These are phyloP conservation scores for Ascochyta koolunga DNA, from an alignment of 2,329 filamentous ascomycete species.

Conservation along the genomic window DNA sequence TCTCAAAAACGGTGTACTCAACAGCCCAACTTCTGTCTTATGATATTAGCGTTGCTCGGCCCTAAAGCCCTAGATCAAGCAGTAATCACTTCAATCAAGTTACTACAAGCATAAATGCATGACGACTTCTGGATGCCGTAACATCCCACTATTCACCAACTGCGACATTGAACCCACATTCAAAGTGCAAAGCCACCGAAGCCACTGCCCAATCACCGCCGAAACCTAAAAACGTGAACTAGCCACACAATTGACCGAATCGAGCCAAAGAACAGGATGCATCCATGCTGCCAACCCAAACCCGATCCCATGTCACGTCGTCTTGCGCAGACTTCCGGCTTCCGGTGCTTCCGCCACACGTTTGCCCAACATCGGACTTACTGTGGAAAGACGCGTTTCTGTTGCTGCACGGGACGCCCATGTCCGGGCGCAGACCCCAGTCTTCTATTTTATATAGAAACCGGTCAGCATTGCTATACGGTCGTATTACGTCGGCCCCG, in stretches of 20 bases:
- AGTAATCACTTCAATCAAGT: slow-evolving; percentile 51
- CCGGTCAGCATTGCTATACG: slow-evolving; percentile 65
- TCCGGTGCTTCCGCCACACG: slow-evolving; percentile 61
- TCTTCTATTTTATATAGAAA: too few species aligned
- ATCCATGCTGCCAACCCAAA: too few species aligned
- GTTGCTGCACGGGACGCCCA: slow-evolving; percentile 64
- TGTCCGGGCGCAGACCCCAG: too few species aligned
- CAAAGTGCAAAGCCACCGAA: slow-evolving; percentile 28
- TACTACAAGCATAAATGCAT: slow-evolving; percentile 58
- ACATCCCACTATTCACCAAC: slow-evolving; percentile 27
- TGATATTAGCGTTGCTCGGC: slow-evolving; percentile 65
- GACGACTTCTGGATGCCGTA: slow-evolving; percentile 11
- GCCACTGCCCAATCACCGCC: slow-evolving; percentile 32
- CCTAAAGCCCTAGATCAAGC: slow-evolving; percentile 56
- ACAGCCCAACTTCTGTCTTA: slow-evolving; percentile 57
- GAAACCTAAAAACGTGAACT: slow-evolving; percentile 57
- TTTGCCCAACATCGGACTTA: slow-evolving; percentile 51
- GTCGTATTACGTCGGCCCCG: too few species aligned
- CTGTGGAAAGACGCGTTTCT: slow-evolving; percentile 66
- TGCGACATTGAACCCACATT: slow-evolving; percentile 35
- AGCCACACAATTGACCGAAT: too few species aligned
- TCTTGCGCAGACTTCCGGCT: slow-evolving; percentile 64
- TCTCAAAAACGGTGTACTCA: slow-evolving; percentile 42
- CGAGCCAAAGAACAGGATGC: too few species aligned
- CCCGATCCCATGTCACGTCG: too few species aligned